phyloP scores from a whole-genome alignment of 768 basidiomycete genomes.

The Tephrocybe sp. region DNA sequence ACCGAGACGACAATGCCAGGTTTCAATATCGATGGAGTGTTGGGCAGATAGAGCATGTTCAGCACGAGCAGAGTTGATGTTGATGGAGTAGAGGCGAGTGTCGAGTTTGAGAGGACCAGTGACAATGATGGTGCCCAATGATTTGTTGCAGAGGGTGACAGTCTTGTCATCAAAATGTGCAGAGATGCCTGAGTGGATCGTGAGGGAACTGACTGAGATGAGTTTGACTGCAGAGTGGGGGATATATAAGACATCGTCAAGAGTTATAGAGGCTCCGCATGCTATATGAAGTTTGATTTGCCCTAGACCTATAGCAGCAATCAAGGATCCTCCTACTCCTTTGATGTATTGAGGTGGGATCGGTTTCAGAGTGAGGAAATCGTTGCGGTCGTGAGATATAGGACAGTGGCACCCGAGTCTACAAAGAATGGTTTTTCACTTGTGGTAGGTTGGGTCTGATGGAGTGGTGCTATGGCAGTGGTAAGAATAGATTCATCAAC shows the following conservation, averaged over 20 bases:
- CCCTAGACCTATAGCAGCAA: no score
- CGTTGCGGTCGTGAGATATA: slow-evolving; percentile 20
- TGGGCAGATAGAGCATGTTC: neutral
- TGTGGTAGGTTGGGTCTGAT: neutral
- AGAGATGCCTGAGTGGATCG: slow-evolving; percentile 4
- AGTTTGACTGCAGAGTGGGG: slow-evolving; percentile 22
- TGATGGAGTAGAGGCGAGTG: neutral
- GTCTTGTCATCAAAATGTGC: slow-evolving; percentile 24
- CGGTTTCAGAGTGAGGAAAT: slow-evolving; percentile 23
- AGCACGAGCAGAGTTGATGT: neutral
- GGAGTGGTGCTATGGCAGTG: neutral
- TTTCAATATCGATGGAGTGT: neutral
- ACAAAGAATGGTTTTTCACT: slow-evolving; percentile 20
- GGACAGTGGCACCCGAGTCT: slow-evolving; percentile 24
- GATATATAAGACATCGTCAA: no score
- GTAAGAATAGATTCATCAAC: neutral
- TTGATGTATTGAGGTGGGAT: no score
- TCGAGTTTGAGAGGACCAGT: slow-evolving; percentile 5
- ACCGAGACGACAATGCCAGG: slow-evolving; percentile 3
- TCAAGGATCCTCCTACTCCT: no score
- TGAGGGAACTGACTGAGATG: slow-evolving; percentile 19
- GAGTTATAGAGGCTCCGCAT: no score
- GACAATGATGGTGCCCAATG: slow-evolving; percentile 13
- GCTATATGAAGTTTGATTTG: no score
- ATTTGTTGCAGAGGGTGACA: slow-evolving; percentile 15